Evolutionary conservation across 1,139 yeast species (phyloP), one percentile per base, ranked within the genome.

Genomic region (Arxiozyma slooffiae): DNA sequence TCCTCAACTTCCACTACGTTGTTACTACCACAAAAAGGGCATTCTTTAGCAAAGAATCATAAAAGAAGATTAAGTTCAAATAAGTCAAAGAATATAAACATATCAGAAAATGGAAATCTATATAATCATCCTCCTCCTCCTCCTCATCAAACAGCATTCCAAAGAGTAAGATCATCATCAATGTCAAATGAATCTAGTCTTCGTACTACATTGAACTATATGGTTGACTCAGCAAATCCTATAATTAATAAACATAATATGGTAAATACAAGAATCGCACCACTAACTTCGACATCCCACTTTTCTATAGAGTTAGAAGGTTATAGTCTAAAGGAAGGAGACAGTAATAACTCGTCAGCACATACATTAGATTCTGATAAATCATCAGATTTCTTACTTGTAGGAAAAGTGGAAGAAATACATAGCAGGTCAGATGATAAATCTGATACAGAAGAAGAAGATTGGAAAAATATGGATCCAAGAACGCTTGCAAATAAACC

Each of bases 401-500:
- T 14, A 30, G 6, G n/a, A 6, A 30, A 30, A 6, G 14, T 4
- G 2, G 36, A 30, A 9, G n/a, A 30, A 30, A 30, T 4, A 5
- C 14, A 30, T 11, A n/a, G 14, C 11, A 30, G 16, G 30, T 34
- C 18, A 14, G 21, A 21, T 42, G 41, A 43, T 11, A 46, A 42
- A 48, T 66, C 70, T 21, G 82, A 86, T 61, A 87, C 96, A 0
- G 97, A 90, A 67, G 97, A 90, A 62, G 97, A 90, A 65, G 97
- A 90, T 67, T 90, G 97, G 97, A 86, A 83, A 55, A 71, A 88
- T 0, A 84, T 89, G 51, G 96, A 96, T 1, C 89, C 96, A 0
- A 84, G 77, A 41, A 70, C 76, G 47, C 67, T 82, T 30, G 14
- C 36, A 30, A 30, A n/a, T 16, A 11, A 30, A 11, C 16, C 3